Evolutionary conservation across 768 basidiomycete genomes (phyloP), one percentile per base, ranked within the genome.

Genomic region (Hygrocybe coccinea): DNA sequence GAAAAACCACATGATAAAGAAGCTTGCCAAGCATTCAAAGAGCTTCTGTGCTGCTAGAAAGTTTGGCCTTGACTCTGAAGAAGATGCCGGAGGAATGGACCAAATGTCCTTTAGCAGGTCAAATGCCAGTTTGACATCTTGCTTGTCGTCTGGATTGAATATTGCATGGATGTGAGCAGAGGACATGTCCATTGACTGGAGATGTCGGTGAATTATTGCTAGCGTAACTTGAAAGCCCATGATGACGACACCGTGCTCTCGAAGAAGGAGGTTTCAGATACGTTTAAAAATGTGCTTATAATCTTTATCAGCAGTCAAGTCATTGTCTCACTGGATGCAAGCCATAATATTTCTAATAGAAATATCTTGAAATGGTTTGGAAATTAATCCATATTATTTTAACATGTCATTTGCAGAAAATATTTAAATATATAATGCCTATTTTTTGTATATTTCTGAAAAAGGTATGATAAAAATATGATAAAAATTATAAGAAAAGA

Each of bases 261-360:
- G 64, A 8, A 74, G 52, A 10, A 65, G n/a, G 9, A 65, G 52
- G 55, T 72, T 72, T 2, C 70, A 60, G 17, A 63, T 48, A 1
- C 66, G 62, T 57, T 74, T 74, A 46, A 71, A 54, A 41, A 72
- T 54, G 55, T 74, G 73, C 52, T 71, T 70, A 17, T 47, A 68
- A 52, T 73, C 72, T 41, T 71, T 73, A 38, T 74, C 71, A 1
- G 55, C 52, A 5, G 73, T 73, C 4, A 73, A n/a, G 46, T 73
- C 71, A 46, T 73, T 64, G 24, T 63, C n/a, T n/a, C n/a, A n/a
- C n/a, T n/a, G n/a, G n/a, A n/a, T n/a, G n/a, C n/a, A n/a, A n/a
- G n/a, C n/a, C n/a, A n/a, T n/a, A n/a, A n/a, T n/a, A n/a, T n/a
- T n/a, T n/a, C n/a, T n/a, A n/a, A n/a, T n/a, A n/a, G n/a, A n/a